Evolutionary conservation across 1,284 basidiomycete species (phyloP).

Genomic region (Mixia osmundae): DNA sequence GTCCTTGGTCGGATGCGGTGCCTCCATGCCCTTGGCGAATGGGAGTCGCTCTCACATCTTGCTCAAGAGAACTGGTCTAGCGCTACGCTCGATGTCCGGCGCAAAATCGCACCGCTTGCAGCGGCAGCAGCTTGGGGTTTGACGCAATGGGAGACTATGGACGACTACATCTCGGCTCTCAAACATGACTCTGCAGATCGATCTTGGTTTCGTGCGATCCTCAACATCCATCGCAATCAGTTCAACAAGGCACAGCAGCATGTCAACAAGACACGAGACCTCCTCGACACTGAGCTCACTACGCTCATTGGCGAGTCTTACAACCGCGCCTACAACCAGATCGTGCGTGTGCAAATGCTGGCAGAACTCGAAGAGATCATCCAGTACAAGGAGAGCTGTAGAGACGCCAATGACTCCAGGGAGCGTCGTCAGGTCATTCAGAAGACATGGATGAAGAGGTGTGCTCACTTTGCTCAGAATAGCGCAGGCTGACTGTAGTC

Average conservation of each 20-base stretch:
- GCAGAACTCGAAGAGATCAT: conserved; percentile 98
- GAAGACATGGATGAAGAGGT: conserved; percentile 88
- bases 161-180: conserved; percentile 88
- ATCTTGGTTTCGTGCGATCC: conserved; percentile 86
- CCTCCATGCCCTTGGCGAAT: conserved; percentile 89
- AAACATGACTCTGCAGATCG: conserved; percentile 79
- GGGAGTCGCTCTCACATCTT: conserved; percentile 70
- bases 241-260: conserved; percentile 73
- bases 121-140: conserved; percentile 93
- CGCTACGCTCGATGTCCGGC: conserved; percentile 58
- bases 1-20: conserved; percentile 83
- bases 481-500: conserved; percentile 26
- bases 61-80: conserved; percentile 71
- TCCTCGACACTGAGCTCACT: conserved; percentile 74
- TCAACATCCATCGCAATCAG: conserved; percentile 88
- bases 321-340: conserved; percentile 80
- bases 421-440: conserved; percentile 60
- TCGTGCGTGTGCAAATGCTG: conserved; percentile 96
- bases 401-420: conserved; percentile 53
- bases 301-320: conserved; percentile 90
- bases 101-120: conserved; percentile 85
- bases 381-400: conserved; percentile 44
- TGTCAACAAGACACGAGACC: conserved; percentile 83
- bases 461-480: background rate
- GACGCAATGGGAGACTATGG: conserved; percentile 96